Percentiles rank a stretch among this genome's conserved stretches.
phyloP scores from a whole-genome alignment of 495 filamentous ascomycete genomes.

The Bacidia gigantensis region DNA sequence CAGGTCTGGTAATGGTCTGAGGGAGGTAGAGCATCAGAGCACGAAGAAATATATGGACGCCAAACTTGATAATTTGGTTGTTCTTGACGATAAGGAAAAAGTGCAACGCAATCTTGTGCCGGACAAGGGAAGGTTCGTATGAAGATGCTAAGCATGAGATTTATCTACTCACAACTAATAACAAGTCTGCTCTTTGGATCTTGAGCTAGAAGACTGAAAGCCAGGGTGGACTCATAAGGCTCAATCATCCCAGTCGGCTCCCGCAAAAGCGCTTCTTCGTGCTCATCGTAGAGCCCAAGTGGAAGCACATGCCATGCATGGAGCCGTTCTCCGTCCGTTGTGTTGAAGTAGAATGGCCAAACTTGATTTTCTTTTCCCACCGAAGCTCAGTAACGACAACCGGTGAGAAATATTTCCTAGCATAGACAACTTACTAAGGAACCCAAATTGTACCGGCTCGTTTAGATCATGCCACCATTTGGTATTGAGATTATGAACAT shows the following conservation, averaged over 20 bases:
- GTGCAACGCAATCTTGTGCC: too few relatives aligned
- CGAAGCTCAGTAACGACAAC: too few relatives aligned
- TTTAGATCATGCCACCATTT: slow-evolving; percentile 55
- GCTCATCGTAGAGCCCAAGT: slow-evolving; percentile 35
- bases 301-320: slow-evolving; percentile 52
- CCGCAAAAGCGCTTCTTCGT: slow-evolving; percentile 33
- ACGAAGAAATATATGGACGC: too few relatives aligned
- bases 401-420: too few relatives aligned
- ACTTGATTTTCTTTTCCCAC: slow-evolving; percentile 53
- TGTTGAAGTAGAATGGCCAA: slow-evolving; percentile 41
- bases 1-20: not conserved
- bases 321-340: slow-evolving; percentile 43
- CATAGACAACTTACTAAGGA: slow-evolving; percentile 64
- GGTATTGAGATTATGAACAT: slow-evolving; percentile 60
- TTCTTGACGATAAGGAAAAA: not conserved
- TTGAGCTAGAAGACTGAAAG: slow-evolving; percentile 38
- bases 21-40: too few relatives aligned
- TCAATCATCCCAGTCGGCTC: slow-evolving; percentile 29
- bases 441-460: slow-evolving; percentile 64
- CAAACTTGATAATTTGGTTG: too few relatives aligned
- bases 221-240: slow-evolving; percentile 31
- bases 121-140: not conserved
- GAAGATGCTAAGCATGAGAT: not conserved
- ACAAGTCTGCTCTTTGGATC: slow-evolving; percentile 37
- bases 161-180: slow-evolving; percentile 37